phyloP scores from a whole-genome alignment of 345 rosid species.

The Linum tenue region DNA sequence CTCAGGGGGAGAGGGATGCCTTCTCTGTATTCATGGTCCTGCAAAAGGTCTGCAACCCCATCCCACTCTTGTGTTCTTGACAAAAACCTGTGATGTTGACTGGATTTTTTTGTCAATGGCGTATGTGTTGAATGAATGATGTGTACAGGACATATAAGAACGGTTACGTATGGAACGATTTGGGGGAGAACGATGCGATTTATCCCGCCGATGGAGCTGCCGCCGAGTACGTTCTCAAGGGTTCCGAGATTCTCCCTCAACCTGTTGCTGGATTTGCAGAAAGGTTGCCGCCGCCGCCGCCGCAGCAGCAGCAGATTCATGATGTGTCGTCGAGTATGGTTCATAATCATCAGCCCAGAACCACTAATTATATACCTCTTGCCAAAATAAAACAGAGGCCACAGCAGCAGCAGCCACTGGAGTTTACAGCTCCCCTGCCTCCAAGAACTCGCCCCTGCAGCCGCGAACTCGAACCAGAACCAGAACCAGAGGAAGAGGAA shows the following conservation, averaged over 20 bases:
- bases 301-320: conserved; percentile 3
- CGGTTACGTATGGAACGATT: conserved; percentile 95
- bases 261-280: conserved; percentile 17
- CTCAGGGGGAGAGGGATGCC: conserved; percentile 84
- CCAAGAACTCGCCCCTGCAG: conserved; percentile 16
- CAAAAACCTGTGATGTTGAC: not conserved
- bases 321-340: no score
- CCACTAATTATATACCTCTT: no score
- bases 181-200: conserved; percentile 66
- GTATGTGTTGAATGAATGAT: not conserved
- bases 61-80: not conserved
- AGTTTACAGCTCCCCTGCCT: conserved; percentile 12
- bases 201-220: conserved; percentile 57
- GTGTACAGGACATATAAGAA: conserved; percentile 64
- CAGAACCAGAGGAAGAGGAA: conserved; percentile 38
- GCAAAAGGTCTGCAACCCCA: conserved; percentile 50
- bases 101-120: not conserved
- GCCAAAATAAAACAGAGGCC: conserved; percentile 13
- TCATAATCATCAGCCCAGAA: no score
- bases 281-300: conserved; percentile 27
- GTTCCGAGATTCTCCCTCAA: conserved; percentile 50
- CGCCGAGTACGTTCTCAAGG: conserved; percentile 71
- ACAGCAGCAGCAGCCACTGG: conserved; percentile 11
- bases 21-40: conserved; percentile 79
- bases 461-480: conserved; percentile 18